Evolutionary conservation across 2,329 filamentous ascomycete genomes (phyloP).

Genomic region (Exophiala mesophila): DNA sequence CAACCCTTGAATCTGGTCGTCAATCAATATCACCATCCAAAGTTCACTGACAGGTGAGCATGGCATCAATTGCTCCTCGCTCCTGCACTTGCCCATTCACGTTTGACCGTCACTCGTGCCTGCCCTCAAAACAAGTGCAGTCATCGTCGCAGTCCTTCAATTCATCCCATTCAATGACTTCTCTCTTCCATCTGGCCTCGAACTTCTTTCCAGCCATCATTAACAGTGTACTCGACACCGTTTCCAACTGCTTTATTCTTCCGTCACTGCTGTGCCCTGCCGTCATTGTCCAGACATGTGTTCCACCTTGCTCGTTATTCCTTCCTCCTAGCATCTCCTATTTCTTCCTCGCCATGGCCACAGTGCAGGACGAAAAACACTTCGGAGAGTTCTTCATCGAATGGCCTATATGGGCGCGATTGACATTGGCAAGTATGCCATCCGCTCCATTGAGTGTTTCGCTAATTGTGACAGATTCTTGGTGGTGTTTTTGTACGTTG

Average conservation of each 20-base stretch:
- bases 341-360: slow-evolving; percentile 13
- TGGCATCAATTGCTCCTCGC: too few relatives aligned
- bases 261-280: slow-evolving; percentile 11
- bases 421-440: slow-evolving; percentile 21
- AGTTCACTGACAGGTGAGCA: too few relatives aligned
- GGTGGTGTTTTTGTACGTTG: slow-evolving; percentile 15
- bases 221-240: slow-evolving; percentile 12
- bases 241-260: slow-evolving; percentile 20
- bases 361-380: background rate
- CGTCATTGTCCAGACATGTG: slow-evolving; percentile 21
- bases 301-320: slow-evolving; percentile 17
- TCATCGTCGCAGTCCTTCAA: background rate
- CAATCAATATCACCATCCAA: too few relatives aligned
- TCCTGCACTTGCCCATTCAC: too few relatives aligned
- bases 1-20: too few relatives aligned
- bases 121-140: background rate
- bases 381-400: slow-evolving; percentile 15
- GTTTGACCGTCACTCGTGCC: too few relatives aligned
- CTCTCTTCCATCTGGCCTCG: slow-evolving; percentile 1
- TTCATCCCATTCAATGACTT: background rate
- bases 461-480: slow-evolving; percentile 16
- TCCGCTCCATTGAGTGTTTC: background rate
- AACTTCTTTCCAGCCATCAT: slow-evolving; percentile 13
- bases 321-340: slow-evolving; percentile 15
- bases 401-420: slow-evolving; percentile 25